Evolutionary conservation across 352 stramenopile species (phyloP).

Genomic region (Phytophthora citrophthora): DNA sequence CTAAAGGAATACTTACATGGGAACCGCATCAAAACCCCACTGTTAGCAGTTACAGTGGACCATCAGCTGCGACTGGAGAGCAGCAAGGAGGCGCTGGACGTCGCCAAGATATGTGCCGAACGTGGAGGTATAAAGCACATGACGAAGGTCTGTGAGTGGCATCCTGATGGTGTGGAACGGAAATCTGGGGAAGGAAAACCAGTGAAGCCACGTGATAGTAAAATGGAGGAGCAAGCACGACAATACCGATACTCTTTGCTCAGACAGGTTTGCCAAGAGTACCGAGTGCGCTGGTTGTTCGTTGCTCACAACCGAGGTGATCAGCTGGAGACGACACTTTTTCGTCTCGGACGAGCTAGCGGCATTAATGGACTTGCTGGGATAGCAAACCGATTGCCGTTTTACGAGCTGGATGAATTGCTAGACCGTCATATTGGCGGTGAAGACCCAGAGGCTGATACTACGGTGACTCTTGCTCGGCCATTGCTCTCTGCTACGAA

Average conservation of each 20-base stretch:
- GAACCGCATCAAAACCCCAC: conserved; percentile 55
- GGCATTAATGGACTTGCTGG: conserved; percentile 80
- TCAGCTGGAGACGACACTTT: conserved; percentile 83
- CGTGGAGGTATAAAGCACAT: conserved; percentile 58
- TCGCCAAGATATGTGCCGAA: conserved; percentile 51
- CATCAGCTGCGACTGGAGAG: conserved; percentile 76
- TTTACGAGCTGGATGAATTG: conserved; percentile 26
- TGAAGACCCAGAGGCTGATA: conserved; percentile 1
- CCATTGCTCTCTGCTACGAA: conserved; percentile 73
- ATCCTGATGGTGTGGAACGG: conserved; percentile 11
- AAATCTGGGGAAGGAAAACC: neutral
- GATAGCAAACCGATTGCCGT: conserved; percentile 47
- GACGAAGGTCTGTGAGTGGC: conserved; percentile 64
- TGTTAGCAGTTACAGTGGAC: conserved; percentile 85
- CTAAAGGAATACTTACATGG: conserved; percentile 66
- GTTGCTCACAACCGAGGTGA: conserved; percentile 83
- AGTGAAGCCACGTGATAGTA: conserved; percentile 61
- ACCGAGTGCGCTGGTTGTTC: conserved; percentile 73
- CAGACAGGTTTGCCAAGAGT: conserved; percentile 48
- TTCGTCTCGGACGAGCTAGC: conserved; percentile 75
- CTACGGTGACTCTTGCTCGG: conserved; percentile 50
- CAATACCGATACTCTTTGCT: conserved; percentile 75
- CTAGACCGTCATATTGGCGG: neutral
- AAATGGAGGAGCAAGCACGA: conserved; percentile 78
- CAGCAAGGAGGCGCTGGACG: conserved; percentile 56